phyloP scores from a whole-genome alignment of 2,329 filamentous ascomycete genomes.

The Hymenotorrendiella dingleyae region DNA sequence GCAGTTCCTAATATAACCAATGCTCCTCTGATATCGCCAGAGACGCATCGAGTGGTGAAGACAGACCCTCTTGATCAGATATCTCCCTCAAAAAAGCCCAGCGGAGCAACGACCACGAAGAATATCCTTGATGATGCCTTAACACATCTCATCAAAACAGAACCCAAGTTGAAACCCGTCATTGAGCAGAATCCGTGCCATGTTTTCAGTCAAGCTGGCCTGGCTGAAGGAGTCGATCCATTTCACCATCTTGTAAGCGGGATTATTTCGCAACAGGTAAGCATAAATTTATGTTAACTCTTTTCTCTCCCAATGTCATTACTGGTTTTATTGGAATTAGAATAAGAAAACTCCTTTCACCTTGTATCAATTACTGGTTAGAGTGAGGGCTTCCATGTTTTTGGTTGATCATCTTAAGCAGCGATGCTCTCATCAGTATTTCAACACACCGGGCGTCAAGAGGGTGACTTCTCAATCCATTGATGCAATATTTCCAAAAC shows the following conservation, averaged over 20 bases:
- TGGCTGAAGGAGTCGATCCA: slow-evolving; percentile 83
- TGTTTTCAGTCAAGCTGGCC: slow-evolving; percentile 72
- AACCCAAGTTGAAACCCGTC: slow-evolving; percentile 64
- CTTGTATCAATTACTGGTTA: background rate
- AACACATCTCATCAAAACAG: slow-evolving; percentile 65
- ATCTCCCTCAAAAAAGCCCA: slow-evolving; percentile 50
- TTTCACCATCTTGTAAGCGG: slow-evolving; percentile 78
- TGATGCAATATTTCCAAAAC: no score
- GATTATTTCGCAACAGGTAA: slow-evolving; percentile 83
- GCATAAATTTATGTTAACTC: slow-evolving; percentile 21
- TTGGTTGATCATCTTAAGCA: background rate
- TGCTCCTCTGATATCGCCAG: slow-evolving; percentile 64
- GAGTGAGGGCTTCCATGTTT: background rate
- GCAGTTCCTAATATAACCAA: slow-evolving; percentile 62
- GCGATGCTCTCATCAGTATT: no score
- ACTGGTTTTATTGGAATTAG: no score
- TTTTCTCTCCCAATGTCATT: no score
- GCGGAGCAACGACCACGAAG: slow-evolving; percentile 47
- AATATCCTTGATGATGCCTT: slow-evolving; percentile 71
- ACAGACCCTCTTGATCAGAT: slow-evolving; percentile 41
- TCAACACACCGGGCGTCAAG: no score
- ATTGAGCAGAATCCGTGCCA: slow-evolving; percentile 71
- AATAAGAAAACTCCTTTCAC: background rate
- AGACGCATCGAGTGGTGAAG: slow-evolving; percentile 57
- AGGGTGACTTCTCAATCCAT: no score